These are phyloP conservation scores for Paramecium pentaurelia DNA, from an alignment of 73 alveolate species.

Conservation along the genomic window DNA sequence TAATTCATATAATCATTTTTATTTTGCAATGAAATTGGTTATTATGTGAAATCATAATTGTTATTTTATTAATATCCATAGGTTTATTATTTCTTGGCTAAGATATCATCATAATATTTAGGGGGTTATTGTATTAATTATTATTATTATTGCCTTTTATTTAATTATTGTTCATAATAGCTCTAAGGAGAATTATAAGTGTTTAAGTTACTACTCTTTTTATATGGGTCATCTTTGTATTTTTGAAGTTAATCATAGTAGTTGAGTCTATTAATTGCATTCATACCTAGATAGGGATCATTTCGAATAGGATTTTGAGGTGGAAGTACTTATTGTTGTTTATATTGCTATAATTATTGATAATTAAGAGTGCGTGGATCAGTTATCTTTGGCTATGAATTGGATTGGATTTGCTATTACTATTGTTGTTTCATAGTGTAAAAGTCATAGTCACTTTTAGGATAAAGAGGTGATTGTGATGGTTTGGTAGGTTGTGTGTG, in stretches of 20 bases:
- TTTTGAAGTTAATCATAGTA: background rate
- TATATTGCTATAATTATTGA: background rate
- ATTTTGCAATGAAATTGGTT: background rate
- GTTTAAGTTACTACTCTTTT: background rate
- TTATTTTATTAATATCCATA: background rate
- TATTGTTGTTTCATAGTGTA: background rate
- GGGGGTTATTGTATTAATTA: background rate
- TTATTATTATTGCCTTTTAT: background rate
- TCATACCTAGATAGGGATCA: conserved; percentile 11
- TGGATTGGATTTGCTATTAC: background rate
- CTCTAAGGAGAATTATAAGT: background rate
- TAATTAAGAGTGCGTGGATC: conserved; percentile 28
- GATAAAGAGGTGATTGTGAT: conserved; percentile 15
- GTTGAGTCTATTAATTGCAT: background rate
- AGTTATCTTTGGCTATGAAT: background rate
- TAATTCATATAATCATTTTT: background rate
- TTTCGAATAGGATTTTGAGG: background rate
- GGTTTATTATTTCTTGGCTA: background rate
- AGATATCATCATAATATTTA: background rate
- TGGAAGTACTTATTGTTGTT: background rate
- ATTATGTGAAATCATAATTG: background rate
- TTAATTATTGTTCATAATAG: background rate
- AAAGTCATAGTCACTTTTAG: background rate
- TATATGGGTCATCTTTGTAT: background rate
- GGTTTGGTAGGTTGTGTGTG: background rate